These are phyloP conservation scores for Neofusicoccum ribis DNA, from an alignment of 2,329 filamentous ascomycete species.

Conservation along the genomic window DNA sequence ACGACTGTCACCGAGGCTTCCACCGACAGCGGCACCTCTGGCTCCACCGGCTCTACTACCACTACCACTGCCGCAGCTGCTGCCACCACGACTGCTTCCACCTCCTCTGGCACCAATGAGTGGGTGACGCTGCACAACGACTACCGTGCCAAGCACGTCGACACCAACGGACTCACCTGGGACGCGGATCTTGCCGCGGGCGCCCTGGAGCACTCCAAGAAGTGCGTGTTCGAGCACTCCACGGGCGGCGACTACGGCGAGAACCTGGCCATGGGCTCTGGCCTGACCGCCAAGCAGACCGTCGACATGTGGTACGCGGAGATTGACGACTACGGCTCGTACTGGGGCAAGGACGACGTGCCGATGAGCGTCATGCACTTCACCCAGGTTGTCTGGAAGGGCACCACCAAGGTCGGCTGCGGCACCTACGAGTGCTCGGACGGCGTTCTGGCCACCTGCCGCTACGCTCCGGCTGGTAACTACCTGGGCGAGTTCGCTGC, in stretches of 20 bases:
- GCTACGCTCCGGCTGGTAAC: constrained; percentile 67
- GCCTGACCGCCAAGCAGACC: constrained; percentile 69
- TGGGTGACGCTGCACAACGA: constrained; percentile 61
- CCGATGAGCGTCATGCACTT: constrained; percentile 30
- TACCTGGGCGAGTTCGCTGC: not conserved
- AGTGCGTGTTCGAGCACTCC: constrained; percentile 71
- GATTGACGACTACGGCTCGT: constrained; percentile 55
- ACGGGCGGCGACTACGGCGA: constrained; percentile 70
- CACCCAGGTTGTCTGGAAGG: constrained; percentile 41
- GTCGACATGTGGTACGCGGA: constrained; percentile 91
- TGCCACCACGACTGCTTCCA: not conserved
- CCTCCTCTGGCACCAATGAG: not conserved
- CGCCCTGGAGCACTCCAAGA: constrained; percentile 66
- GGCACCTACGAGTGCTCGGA: constrained; percentile 32
- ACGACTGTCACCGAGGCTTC: not conserved
- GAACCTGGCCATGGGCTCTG: constrained; percentile 78
- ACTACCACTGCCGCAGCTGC: not conserved
- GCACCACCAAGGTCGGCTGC: constrained; percentile 37
- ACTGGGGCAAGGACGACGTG: constrained; percentile 58
- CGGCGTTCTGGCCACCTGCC: constrained; percentile 70
- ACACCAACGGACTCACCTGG: constrained; percentile 63
- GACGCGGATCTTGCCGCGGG: constrained; percentile 58
- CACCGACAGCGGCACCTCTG: not conserved
- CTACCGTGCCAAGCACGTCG: constrained; percentile 83
- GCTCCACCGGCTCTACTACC: not conserved